Evolutionary conservation across 192 early-diverging fungal species (phyloP), one percentile per base, ranked within the genome.

Genomic region (Chytriomyces confervae): DNA sequence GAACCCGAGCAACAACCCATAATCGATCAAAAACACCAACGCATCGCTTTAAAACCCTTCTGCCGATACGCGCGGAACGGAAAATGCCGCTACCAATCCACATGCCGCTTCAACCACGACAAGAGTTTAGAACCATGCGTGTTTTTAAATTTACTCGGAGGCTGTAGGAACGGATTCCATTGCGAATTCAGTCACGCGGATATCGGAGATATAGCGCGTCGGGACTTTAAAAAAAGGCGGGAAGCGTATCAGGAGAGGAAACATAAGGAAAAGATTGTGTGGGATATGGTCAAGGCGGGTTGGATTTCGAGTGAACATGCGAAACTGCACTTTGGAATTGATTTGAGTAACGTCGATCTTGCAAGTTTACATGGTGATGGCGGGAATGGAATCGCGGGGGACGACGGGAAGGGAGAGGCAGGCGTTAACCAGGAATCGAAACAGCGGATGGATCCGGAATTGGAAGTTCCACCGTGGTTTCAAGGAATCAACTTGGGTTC

Each of bases 101-200:
- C 49, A 10, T 72, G 70, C 43, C 53, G 53, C 70, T 72, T 72
- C 43, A 61, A 23, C 43, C 70, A 72, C 29, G 70, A 72, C 70
- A 61, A 53, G 20, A 18, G 24, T 9, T 11, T 23, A 23, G 20
- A 60, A 8, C 53, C 70, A 23, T 72, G 70, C 27, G 53, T 29
- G 8, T 72, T 72, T 43, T 60, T 72, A 6, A 20, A 50, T 18
- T 18, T 72, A 9, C 43, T 61, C 53, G 70, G 70, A 20, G 13
- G 10, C 11, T 72, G 70, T 5, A 9, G 50, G 9, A 18, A 29
- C 3, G 67, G 67, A 11, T 13, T 45, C 10, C 13, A 45, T 10
- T 72, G 70, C 53, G 50, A 20, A 29, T 72, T 43, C 29, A 61
- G 50, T 16, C 70, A 72, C 51, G 53, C 49, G 9, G 53, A n/a